Conservation (phyloP, 1,284 basidiomycete genomes). For the Leccinum solheimii region DNA sequence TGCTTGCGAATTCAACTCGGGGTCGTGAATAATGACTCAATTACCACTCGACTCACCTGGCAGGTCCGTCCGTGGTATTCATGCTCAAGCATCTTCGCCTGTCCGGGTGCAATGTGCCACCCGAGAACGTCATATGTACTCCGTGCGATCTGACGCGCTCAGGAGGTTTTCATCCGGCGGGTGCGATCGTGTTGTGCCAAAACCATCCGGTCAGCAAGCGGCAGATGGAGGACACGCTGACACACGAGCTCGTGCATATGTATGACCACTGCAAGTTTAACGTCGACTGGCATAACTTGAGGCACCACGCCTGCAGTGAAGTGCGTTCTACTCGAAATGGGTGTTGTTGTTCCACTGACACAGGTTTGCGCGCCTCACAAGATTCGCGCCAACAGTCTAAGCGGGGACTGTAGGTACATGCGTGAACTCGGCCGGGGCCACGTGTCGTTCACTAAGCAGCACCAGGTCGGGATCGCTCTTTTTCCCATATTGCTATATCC, state of each 20-base stretch:
- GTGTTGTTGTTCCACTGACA: constrained; percentile 1
- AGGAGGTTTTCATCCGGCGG: constrained; percentile 83
- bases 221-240: constrained; percentile 91
- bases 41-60: background rate
- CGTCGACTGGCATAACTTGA: constrained; percentile 86
- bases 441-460: constrained; percentile 85
- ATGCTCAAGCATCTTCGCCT: constrained; percentile 85
- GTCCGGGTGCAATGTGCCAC: constrained; percentile 65
- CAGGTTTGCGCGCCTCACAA: constrained; percentile 34
- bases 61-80: constrained; percentile 84
- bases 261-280: constrained; percentile 95
- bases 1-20: constrained; percentile 8
- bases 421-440: constrained; percentile 80
- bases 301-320: constrained; percentile 96
- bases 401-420: constrained; percentile 87
- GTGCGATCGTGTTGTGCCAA: constrained; percentile 80
- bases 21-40: background rate
- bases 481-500: constrained; percentile 8
- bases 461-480: constrained; percentile 60
- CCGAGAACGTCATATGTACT: constrained; percentile 75
- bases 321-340: constrained; percentile 45
- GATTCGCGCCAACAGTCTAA: constrained; percentile 94
- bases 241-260: constrained; percentile 96
- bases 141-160: constrained; percentile 75
- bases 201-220: constrained; percentile 78